Conservation (phyloP, 1,284 basidiomycete genomes). For the Sanghuangporus sanghuang region DNA sequence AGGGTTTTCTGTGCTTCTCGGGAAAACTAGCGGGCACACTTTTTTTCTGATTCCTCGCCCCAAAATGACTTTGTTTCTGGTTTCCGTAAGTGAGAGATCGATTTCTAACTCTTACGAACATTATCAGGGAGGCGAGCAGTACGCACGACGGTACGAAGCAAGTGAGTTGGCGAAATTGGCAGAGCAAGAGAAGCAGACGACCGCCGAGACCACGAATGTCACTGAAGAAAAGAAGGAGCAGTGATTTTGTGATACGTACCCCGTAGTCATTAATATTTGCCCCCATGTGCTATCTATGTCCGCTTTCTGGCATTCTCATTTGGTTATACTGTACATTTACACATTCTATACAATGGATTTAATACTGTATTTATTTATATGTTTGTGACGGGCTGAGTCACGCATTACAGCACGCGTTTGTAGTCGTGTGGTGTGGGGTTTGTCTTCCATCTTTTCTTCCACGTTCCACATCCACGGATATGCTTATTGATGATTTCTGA, state of each 20-base stretch:
- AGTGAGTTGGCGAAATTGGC: constrained; percentile 49
- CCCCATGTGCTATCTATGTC: neutral
- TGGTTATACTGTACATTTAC: neutral
- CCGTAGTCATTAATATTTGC: neutral
- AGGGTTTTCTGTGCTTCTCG: constrained; percentile 13
- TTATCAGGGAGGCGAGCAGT: constrained; percentile 79
- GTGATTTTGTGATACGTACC: constrained; percentile 15
- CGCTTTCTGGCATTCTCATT: neutral
- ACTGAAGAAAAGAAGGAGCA: constrained; percentile 31
- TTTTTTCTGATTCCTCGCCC: neutral
- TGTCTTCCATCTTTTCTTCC: constrained; percentile 2
- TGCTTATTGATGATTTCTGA: constrained; percentile 6
- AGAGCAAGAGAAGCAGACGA: constrained; percentile 24
- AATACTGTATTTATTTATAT: neutral
- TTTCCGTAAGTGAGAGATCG: neutral
- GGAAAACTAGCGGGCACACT: constrained; percentile 19
- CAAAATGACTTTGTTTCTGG: neutral
- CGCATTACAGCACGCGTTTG: neutral
- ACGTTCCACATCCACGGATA: constrained; percentile 3
- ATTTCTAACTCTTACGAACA: constrained; percentile 20
- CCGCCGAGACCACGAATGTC: constrained; percentile 11
- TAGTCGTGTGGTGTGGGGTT: neutral
- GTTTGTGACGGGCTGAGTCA: neutral
- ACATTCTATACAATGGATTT: neutral
- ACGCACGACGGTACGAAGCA: constrained; percentile 65